These are phyloP conservation scores for Helicostylum pulchrum DNA, from an alignment of 192 early-diverging fungal genomes.

Conservation along the genomic window DNA sequence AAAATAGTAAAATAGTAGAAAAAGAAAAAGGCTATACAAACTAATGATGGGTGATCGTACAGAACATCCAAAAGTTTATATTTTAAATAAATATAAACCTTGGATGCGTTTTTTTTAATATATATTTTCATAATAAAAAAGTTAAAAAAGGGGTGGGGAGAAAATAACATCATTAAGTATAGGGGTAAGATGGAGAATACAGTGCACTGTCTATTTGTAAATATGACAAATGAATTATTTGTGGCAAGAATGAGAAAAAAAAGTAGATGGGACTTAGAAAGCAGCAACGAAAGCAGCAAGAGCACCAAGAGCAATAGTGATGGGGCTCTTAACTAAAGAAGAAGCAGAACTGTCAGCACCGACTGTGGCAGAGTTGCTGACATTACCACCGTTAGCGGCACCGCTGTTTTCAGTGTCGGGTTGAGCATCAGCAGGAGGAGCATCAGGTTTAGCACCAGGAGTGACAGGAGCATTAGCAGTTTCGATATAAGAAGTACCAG, in stretches of 20 bases:
- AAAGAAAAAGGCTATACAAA: not conserved
- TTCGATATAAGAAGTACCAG: slow-evolving; percentile 28
- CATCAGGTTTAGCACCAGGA: slow-evolving; percentile 2
- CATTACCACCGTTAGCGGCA: not conserved
- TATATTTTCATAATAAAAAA: not conserved
- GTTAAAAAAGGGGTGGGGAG: not conserved
- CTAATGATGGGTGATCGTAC: not conserved
- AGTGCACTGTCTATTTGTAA: not conserved
- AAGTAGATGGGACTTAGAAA: not conserved
- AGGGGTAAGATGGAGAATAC: not conserved
- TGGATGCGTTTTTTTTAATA: not conserved
- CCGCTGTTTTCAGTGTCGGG: not conserved
- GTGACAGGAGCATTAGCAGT: not conserved
- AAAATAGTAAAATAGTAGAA: not conserved
- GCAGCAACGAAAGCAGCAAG: not conserved
- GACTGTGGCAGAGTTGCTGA: not conserved
- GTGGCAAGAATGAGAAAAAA: slow-evolving; percentile 1
- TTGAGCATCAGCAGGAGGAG: slow-evolving; percentile 4
- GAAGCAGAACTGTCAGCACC: not conserved
- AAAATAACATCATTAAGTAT: not conserved
- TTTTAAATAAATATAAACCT: not conserved
- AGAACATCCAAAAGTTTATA: not conserved
- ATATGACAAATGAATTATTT: not conserved
- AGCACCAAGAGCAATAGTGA: not conserved
- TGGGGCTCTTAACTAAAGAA: not conserved